Evolutionary conservation across 805 yeast genomes (phyloP).

Genomic region (Zygosaccharomyces siamensis): DNA sequence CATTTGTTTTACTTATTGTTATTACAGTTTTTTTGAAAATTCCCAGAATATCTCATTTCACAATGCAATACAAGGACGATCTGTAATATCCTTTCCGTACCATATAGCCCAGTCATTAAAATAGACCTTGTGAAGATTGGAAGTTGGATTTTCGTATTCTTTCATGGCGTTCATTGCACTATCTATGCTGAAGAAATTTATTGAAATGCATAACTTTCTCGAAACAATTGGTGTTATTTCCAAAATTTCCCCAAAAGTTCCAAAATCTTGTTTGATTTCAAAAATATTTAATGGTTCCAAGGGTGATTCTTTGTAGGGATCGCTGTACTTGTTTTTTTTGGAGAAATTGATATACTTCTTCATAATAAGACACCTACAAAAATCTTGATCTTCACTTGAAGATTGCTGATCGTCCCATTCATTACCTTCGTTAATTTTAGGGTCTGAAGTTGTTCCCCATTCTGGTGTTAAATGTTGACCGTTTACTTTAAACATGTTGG

Average conservation of each 20-base stretch:
- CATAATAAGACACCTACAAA: conserved; percentile 53
- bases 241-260: conserved; percentile 51
- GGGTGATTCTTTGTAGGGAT: conserved; percentile 25
- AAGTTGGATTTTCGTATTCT: conserved; percentile 36
- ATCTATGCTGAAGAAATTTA: conserved; percentile 54
- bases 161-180: conserved; percentile 58
- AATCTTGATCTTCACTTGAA: conserved; percentile 36
- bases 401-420: conserved; percentile 1
- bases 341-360: conserved; percentile 32
- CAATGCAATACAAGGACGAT: conserved; percentile 42
- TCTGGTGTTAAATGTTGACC: conserved; percentile 46
- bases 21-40: neutral
- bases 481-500: conserved; percentile 54
- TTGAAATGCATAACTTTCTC: conserved; percentile 53
- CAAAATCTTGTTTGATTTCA: conserved; percentile 47
- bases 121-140: conserved; percentile 43
- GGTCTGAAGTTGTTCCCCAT: conserved; percentile 38
- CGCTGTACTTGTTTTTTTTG: conserved; percentile 7
- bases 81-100: conserved; percentile 66
- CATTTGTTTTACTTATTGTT: neutral
- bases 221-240: conserved; percentile 67
- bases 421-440: conserved; percentile 26
- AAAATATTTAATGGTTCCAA: conserved; percentile 45
- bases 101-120: conserved; percentile 53
- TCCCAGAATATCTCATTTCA: conserved; percentile 4